Evolutionary conservation across 768 basidiomycete species (phyloP).

Genomic region (Auricularia sp.): DNA sequence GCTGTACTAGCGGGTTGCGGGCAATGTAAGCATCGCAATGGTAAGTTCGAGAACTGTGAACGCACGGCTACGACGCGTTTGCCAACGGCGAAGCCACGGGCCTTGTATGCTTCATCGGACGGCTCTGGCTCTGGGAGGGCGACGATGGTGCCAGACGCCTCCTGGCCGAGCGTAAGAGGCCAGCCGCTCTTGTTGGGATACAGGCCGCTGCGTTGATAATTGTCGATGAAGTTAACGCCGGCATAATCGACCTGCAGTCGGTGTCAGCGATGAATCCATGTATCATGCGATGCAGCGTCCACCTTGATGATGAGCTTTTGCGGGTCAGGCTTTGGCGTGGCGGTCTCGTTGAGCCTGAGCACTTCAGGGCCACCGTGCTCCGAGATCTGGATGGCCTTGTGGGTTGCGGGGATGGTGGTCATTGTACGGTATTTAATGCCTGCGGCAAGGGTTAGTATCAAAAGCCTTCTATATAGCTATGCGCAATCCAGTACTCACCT

Average conservation of each 20-base stretch:
- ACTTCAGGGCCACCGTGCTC: constrained; percentile 72
- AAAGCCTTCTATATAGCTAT: too few relatives aligned
- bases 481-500: too few relatives aligned
- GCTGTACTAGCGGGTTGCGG: constrained; percentile 13
- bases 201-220: constrained; percentile 60
- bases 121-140: constrained; percentile 59
- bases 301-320: constrained; percentile 50
- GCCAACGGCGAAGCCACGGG: constrained; percentile 57
- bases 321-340: constrained; percentile 54
- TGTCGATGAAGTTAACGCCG: constrained; percentile 84
- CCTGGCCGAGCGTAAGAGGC: constrained; percentile 66
- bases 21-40: not conserved
- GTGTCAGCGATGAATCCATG: not conserved
- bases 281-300: not conserved
- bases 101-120: constrained; percentile 54
- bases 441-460: too few relatives aligned
- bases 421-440: not conserved
- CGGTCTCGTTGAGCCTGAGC: constrained; percentile 53
- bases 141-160: constrained; percentile 68
- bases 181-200: constrained; percentile 44
- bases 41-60: not conserved
- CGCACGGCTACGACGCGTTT: constrained; percentile 61
- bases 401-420: constrained; percentile 40
- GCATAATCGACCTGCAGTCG: constrained; percentile 52
- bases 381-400: constrained; percentile 63